These are phyloP conservation scores for Cyberlindnera americana DNA, from an alignment of 805 yeast genomes.

Conservation along the genomic window DNA sequence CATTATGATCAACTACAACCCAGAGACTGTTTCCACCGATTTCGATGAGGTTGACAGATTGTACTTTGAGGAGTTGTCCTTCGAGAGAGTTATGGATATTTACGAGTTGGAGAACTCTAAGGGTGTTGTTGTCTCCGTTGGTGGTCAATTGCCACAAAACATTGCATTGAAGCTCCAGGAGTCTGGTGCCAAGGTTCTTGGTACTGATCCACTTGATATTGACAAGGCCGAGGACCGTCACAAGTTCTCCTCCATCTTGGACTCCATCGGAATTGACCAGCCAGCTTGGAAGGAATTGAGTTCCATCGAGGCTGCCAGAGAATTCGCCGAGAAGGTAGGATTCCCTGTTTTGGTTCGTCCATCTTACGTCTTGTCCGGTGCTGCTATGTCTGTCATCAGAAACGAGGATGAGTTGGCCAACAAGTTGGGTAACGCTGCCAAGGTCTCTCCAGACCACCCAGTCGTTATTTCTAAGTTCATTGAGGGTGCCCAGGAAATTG, in stretches of 20 bases:
- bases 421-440: conserved; percentile 82
- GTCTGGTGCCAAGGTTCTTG: conserved; percentile 83
- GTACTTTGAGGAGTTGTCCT: conserved; percentile 91
- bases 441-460: conserved; percentile 94
- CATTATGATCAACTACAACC: conserved; percentile 95
- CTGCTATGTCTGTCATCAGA: conserved; percentile 95
- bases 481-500: conserved; percentile 95
- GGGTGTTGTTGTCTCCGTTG: conserved; percentile 94
- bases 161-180: conserved; percentile 82
- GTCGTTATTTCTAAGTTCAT: conserved; percentile 96
- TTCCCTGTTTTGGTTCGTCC: conserved; percentile 98
- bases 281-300: conserved; percentile 97
- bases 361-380: conserved; percentile 95
- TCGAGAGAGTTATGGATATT: conserved; percentile 96
- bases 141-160: conserved; percentile 98
- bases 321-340: conserved; percentile 80
- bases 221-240: conserved; percentile 99
- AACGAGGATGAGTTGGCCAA: conserved; percentile 73
- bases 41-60: conserved; percentile 97
- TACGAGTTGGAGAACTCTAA: conserved; percentile 86
- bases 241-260: conserved; percentile 91
- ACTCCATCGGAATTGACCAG: conserved; percentile 90
- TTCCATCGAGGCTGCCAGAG: conserved; percentile 78
- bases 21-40: conserved; percentile 97
- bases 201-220: conserved; percentile 91